Evolutionary conservation across 2,329 filamentous ascomycete species (phyloP).

Genomic region (Colletotrichum tropicale): DNA sequence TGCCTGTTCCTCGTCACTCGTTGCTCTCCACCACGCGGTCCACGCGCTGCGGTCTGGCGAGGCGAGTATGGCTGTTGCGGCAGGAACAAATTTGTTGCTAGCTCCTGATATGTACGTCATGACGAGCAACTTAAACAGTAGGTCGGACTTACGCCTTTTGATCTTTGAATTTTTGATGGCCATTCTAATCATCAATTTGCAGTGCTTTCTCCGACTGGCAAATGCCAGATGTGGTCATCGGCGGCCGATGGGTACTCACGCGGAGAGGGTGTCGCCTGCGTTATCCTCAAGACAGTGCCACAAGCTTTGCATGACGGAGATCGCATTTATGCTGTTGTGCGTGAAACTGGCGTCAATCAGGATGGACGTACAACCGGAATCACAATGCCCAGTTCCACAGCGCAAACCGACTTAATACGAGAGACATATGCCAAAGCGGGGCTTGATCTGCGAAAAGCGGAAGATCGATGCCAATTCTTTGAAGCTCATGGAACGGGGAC

Average conservation of each 20-base stretch:
- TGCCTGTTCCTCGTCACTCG: constrained; percentile 46
- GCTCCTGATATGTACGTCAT: background rate
- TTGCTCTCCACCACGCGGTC: constrained; percentile 44
- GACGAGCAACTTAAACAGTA: constrained; percentile 17
- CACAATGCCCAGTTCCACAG: constrained; percentile 36
- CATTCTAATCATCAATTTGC: background rate
- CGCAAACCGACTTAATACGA: constrained; percentile 31
- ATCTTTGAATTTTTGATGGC: too few relatives aligned
- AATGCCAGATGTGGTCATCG: constrained; percentile 43
- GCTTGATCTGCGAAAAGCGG: constrained; percentile 2
- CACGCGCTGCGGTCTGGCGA: constrained; percentile 37
- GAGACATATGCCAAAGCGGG: constrained; percentile 26
- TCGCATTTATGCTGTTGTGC: constrained; percentile 26
- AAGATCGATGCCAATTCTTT: constrained; percentile 21
- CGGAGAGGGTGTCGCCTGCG: constrained; percentile 52
- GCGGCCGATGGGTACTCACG: constrained; percentile 55
- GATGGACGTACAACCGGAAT: constrained; percentile 24
- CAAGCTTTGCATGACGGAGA: constrained; percentile 40
- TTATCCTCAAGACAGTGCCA: constrained; percentile 51
- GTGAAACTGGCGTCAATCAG: constrained; percentile 20
- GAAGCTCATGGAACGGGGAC: constrained; percentile 45
- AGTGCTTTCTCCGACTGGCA: constrained; percentile 39
- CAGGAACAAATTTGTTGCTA: constrained; percentile 28
- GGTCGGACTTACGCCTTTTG: background rate
- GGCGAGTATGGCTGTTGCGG: constrained; percentile 29